Percentiles rank a stretch among this genome's conserved stretches.
phyloP scores from a whole-genome alignment of 2,329 filamentous ascomycete species.

The Cladosporium oxysporum region DNA sequence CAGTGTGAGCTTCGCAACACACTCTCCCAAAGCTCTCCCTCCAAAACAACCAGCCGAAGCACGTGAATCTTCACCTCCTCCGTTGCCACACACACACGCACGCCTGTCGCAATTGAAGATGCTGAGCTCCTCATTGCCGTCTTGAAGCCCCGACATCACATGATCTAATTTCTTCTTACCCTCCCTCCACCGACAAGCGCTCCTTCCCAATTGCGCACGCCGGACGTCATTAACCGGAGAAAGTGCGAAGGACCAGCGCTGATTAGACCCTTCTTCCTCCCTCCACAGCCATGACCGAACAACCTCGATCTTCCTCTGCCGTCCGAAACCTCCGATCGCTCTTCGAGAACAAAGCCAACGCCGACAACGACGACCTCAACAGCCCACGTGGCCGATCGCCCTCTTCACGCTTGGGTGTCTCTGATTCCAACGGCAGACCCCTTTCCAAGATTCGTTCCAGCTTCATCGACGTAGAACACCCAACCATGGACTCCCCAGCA shows the following conservation, averaged over 20 bases:
- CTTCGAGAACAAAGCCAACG: conserved; percentile 46
- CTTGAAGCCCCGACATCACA: neutral
- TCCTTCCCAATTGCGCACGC: conserved; percentile 1
- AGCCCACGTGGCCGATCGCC: conserved; percentile 49
- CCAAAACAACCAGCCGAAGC: neutral
- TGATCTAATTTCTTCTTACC: neutral
- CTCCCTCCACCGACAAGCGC: neutral
- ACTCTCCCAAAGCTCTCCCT: neutral
- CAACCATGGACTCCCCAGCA: conserved; percentile 2
- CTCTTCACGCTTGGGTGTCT: conserved; percentile 7
- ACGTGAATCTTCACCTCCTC: neutral
- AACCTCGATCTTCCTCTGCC: conserved; percentile 39
- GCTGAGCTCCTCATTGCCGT: neutral
- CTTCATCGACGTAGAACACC: conserved; percentile 35
- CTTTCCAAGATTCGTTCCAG: conserved; percentile 50
- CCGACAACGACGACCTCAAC: conserved; percentile 27
- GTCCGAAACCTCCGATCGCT: conserved; percentile 53
- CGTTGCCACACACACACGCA: neutral
- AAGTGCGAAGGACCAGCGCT: conserved; percentile 11
- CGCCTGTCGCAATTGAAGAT: neutral
- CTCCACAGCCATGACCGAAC: conserved; percentile 47
- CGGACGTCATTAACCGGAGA: conserved; percentile 13
- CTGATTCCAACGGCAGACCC: conserved; percentile 35
- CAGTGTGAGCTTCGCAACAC: neutral
- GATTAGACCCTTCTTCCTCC: conserved; percentile 10